A percentile compares a stretch with the other conserved stretches of the same genome.
Conservation (phyloP, 306 rosid species). For the Sindora glabra region DNA sequence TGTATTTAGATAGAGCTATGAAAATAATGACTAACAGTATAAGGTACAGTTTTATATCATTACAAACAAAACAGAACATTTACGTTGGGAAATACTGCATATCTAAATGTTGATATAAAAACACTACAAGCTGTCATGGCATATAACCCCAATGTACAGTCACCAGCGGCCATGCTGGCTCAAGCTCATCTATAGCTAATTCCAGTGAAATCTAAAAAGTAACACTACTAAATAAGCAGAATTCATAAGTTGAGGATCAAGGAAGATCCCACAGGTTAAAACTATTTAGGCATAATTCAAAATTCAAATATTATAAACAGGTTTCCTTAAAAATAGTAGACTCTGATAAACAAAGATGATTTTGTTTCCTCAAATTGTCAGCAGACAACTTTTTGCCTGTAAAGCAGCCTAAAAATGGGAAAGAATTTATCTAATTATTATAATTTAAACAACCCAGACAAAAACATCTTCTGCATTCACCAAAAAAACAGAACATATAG, state of each 20-base stretch:
- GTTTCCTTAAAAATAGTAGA: constrained; percentile 15
- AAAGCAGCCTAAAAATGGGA: constrained; percentile 5
- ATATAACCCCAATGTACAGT: neutral
- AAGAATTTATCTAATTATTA: constrained; percentile 10
- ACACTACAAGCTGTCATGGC: neutral
- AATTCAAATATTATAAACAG: neutral
- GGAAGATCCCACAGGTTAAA: neutral
- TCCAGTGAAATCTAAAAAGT: neutral
- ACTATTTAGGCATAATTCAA: constrained; percentile 8
- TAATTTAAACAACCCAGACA: constrained; percentile 14
- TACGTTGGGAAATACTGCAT: neutral
- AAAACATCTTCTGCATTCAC: neutral
- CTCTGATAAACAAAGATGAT: neutral
- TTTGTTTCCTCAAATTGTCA: constrained; percentile 1
- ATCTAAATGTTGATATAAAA: neutral
- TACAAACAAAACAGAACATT: neutral
- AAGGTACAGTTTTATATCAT: neutral
- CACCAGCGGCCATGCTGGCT: neutral
- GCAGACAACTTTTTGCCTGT: constrained; percentile 14
- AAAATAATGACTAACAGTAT: neutral
- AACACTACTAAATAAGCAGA: neutral
- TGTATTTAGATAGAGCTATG: neutral
- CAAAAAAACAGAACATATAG: constrained; percentile 13
- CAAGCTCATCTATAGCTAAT: neutral
- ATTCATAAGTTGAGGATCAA: neutral